These are phyloP conservation scores for Stygiomarasmius scandens DNA, from an alignment of 1,284 basidiomycete species.

Conservation along the genomic window DNA sequence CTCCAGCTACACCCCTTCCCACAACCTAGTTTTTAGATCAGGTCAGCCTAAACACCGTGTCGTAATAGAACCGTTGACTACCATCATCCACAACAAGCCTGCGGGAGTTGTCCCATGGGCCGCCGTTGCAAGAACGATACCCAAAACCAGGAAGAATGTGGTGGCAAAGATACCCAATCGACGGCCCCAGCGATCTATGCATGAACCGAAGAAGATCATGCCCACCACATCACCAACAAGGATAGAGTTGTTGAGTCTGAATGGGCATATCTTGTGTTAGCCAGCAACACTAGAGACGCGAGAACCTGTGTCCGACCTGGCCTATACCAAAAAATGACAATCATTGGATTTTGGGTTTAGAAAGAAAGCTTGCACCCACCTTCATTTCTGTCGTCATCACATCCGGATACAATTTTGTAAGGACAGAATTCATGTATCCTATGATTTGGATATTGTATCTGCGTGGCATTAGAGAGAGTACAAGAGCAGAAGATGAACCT, in stretches of 20 bases:
- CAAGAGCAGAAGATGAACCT: not conserved
- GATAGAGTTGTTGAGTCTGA: constrained; percentile 6
- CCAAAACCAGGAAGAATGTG: constrained; percentile 4
- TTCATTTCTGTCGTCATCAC: constrained; percentile 6
- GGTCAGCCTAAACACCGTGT: no score
- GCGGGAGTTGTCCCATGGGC: constrained; percentile 3
- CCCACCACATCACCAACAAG: constrained; percentile 8
- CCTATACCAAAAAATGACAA: no score
- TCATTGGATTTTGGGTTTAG: no score
- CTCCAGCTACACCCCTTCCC: constrained; percentile 4
- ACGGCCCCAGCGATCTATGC: constrained; percentile 9
- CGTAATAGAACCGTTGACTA: not conserved
- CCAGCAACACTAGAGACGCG: no score
- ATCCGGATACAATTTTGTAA: constrained; percentile 1
- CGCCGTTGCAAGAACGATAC: constrained; percentile 7
- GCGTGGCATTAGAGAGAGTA: no score
- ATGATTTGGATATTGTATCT: constrained; percentile 6
- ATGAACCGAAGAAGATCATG: constrained; percentile 10
- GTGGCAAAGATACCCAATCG: constrained; percentile 3
- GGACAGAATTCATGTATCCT: constrained; percentile 1
- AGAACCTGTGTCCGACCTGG: no score
- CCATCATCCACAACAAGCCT: constrained; percentile 8
- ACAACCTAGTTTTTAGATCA: not conserved
- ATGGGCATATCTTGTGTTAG: no score
- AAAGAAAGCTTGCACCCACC: no score